Percentiles rank a stretch among this genome's conserved stretches.
Conservation (phyloP, 176 grass and related monocot genomes). For the Zoysia japonica region DNA sequence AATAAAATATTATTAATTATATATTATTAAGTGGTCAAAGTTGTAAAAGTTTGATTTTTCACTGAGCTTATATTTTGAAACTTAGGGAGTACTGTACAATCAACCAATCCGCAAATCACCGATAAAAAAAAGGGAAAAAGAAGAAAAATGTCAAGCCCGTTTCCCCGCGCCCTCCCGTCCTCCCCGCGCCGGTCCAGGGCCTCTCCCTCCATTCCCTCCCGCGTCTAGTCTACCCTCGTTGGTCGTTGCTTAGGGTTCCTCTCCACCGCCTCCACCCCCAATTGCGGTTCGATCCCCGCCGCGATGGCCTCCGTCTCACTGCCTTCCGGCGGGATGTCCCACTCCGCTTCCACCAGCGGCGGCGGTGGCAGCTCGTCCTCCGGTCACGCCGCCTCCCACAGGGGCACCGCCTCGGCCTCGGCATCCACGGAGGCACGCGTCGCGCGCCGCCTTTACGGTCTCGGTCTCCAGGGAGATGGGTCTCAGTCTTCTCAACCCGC, state of each 20-base stretch:
- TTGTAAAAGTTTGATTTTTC: no score
- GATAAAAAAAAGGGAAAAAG: neutral
- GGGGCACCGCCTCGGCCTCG: slow-evolving; percentile 43
- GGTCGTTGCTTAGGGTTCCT: slow-evolving; percentile 52
- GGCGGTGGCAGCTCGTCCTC: slow-evolving; percentile 64
- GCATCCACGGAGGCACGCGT: slow-evolving; percentile 72
- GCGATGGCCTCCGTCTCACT: slow-evolving; percentile 42
- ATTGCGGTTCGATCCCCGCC: slow-evolving; percentile 27
- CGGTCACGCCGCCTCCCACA: slow-evolving; percentile 30
- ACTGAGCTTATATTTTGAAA: no score
- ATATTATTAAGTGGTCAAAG: no score
- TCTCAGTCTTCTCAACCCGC: slow-evolving; percentile 63
- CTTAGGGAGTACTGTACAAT: no score
- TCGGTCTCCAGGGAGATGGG: slow-evolving; percentile 72
- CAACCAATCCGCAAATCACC: no score
- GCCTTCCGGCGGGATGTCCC: slow-evolving; percentile 50
- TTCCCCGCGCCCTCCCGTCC: slow-evolving; percentile 43
- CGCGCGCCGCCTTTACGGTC: slow-evolving; percentile 62
- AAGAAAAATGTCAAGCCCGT: slow-evolving; percentile 32
- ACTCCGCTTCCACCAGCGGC: slow-evolving; percentile 46
- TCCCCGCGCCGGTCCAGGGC: slow-evolving; percentile 17
- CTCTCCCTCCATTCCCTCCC: slow-evolving; percentile 22
- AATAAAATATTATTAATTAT: no score
- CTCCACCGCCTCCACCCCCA: slow-evolving; percentile 6
- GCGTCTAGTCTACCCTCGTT: slow-evolving; percentile 24